phyloP scores from a whole-genome alignment of 2,329 filamentous ascomycete genomes.

The Clonostachys solani region DNA sequence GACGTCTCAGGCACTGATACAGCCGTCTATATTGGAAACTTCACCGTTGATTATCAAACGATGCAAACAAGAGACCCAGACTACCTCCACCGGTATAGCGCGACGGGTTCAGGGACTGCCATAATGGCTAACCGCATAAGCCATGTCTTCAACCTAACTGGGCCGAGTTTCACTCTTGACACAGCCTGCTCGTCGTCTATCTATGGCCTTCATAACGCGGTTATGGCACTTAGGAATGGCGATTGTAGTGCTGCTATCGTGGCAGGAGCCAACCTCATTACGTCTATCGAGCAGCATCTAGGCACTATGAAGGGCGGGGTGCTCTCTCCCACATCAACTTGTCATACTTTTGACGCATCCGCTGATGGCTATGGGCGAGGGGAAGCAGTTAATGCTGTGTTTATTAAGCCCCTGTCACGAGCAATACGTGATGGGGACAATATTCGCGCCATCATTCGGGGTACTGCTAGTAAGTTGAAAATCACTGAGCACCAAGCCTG shows the following conservation, averaged over 20 bases:
- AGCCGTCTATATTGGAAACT: constrained; percentile 1
- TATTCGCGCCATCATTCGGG: constrained; percentile 43
- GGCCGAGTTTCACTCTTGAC: constrained; percentile 26
- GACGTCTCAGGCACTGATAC: background rate
- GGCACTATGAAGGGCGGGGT: constrained; percentile 13
- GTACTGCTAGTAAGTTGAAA: constrained; percentile 41
- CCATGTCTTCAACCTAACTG: constrained; percentile 6
- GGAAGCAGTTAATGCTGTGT: constrained; percentile 48
- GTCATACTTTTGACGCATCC: constrained; percentile 41
- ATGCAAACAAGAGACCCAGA: constrained; percentile 1
- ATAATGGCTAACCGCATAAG: constrained; percentile 6
- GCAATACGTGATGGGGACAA: constrained; percentile 48
- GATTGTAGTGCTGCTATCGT: constrained; percentile 25
- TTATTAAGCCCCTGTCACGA: constrained; percentile 48
- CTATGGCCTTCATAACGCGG: constrained; percentile 34
- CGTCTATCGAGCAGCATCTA: constrained; percentile 15
- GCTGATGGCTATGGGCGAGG: constrained; percentile 50
- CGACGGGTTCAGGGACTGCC: background rate
- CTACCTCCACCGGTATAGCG: background rate
- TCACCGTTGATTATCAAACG: constrained; percentile 1
- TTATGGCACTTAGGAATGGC: constrained; percentile 19
- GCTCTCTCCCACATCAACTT: constrained; percentile 23
- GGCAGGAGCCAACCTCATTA: constrained; percentile 20
- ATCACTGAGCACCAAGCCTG: constrained; percentile 11
- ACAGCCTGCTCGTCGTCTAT: constrained; percentile 40